These are phyloP conservation scores for Gossypium ekmanianum DNA, from an alignment of 345 rosid genomes.

Conservation along the genomic window DNA sequence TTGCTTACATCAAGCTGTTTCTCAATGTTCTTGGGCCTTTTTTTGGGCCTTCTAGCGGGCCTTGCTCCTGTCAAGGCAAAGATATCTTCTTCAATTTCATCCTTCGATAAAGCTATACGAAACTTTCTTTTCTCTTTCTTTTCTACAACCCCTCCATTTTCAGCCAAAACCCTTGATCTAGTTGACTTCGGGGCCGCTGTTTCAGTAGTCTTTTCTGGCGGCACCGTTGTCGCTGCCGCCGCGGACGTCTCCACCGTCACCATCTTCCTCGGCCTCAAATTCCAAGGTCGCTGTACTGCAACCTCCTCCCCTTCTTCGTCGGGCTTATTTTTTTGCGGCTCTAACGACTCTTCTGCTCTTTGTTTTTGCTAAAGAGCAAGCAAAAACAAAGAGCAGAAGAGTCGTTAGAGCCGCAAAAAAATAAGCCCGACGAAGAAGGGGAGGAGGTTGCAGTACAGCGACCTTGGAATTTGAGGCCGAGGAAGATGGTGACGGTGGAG, in stretches of 20 bases:
- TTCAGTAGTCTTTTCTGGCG: slow-evolving; percentile 28
- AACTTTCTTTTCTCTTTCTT: slow-evolving; percentile 62
- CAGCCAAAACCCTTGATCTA: slow-evolving; percentile 64
- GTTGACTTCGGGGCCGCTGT: slow-evolving; percentile 50
- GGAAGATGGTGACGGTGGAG: slow-evolving; percentile 27
- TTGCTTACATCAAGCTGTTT: slow-evolving; percentile 69
- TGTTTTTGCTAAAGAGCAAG: slow-evolving; percentile 20
- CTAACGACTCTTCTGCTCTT: slow-evolving; percentile 7
- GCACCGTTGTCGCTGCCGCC: slow-evolving; percentile 17
- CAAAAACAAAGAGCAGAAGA: slow-evolving; percentile 14
- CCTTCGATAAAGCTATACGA: slow-evolving; percentile 69
- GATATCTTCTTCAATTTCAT: slow-evolving; percentile 91
- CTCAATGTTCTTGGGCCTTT: slow-evolving; percentile 70
- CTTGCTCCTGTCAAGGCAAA: slow-evolving; percentile 82
- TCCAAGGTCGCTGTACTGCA: slow-evolving; percentile 59
- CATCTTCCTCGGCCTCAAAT: slow-evolving; percentile 65
- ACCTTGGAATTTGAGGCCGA: slow-evolving; percentile 85
- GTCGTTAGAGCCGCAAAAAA: slow-evolving; percentile 15
- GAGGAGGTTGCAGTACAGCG: slow-evolving; percentile 38
- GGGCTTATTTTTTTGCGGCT: slow-evolving; percentile 20
- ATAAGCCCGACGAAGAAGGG: slow-evolving; percentile 27
- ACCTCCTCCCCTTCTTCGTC: slow-evolving; percentile 34
- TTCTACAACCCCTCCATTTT: slow-evolving; percentile 39
- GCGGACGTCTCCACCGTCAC: slow-evolving; percentile 4
- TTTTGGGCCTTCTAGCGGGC: slow-evolving; percentile 71